Percentiles rank a stretch among this genome's conserved stretches.
These are phyloP conservation scores for Ascochyta pisi DNA, from an alignment of 2,329 filamentous ascomycete genomes.

Conservation along the genomic window DNA sequence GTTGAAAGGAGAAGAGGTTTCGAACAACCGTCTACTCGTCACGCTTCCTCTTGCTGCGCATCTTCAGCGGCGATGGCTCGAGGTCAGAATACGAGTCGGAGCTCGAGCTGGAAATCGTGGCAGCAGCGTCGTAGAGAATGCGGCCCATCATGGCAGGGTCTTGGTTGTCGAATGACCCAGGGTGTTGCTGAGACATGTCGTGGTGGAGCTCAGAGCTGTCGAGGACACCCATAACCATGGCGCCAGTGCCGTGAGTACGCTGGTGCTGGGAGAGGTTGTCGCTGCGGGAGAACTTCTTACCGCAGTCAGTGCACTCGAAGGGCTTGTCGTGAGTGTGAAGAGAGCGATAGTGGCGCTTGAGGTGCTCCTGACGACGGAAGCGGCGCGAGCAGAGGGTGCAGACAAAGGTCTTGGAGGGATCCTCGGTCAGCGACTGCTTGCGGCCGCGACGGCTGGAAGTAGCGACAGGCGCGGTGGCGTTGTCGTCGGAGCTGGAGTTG, in stretches of 20 bases:
- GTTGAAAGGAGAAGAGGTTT: slow-evolving; percentile 30
- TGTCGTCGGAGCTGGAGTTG: slow-evolving; percentile 55
- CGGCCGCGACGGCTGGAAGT: slow-evolving; percentile 86
- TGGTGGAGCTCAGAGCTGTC: slow-evolving; percentile 68
- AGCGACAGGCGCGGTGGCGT: slow-evolving; percentile 37
- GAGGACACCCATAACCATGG: slow-evolving; percentile 88
- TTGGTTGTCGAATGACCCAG: slow-evolving; percentile 42
- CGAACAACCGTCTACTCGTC: slow-evolving; percentile 54
- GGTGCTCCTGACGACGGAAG: slow-evolving; percentile 96
- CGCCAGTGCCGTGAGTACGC: slow-evolving; percentile 87
- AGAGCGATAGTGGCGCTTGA: slow-evolving; percentile 98
- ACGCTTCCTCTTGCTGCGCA: slow-evolving; percentile 80
- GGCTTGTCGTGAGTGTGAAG: slow-evolving; percentile 99
- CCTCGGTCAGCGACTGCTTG: slow-evolving; percentile 97
- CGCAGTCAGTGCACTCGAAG: slow-evolving; percentile 95
- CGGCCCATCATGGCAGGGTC: slow-evolving; percentile 49
- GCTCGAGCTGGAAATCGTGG: slow-evolving; percentile 45
- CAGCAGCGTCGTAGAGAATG: slow-evolving; percentile 50
- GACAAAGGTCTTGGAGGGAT: slow-evolving; percentile 97
- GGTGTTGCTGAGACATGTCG: slow-evolving; percentile 54
- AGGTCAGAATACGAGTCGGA: slow-evolving; percentile 47
- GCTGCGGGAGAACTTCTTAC: slow-evolving; percentile 98
- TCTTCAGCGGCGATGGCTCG: slow-evolving; percentile 53
- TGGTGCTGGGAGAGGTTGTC: slow-evolving; percentile 98
- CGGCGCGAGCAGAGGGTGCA: slow-evolving; percentile 96